Evolutionary conservation across 192 early-diverging fungal species (phyloP), one percentile per base, ranked within the genome.

Genomic region (Rhizophagus clarus): DNA sequence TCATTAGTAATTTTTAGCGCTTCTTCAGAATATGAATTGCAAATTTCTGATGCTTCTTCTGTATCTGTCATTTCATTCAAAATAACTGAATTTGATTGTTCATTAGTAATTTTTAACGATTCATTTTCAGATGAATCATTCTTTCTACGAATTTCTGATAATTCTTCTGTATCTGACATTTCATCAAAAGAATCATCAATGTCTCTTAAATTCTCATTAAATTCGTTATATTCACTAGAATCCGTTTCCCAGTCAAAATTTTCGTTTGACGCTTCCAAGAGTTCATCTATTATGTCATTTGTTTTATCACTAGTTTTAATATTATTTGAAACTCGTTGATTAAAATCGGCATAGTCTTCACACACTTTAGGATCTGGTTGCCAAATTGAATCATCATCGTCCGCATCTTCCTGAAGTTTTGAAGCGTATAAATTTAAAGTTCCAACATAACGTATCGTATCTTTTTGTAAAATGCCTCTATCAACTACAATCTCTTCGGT

Each of bases 371-470:
- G 29, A 66, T 66, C 64, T 32, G 6, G 17, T 66, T 17, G 7
- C 64, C 64, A 66, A 66, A 66, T 22, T 15, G 64, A 31, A 66
- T 66, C 64, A 29, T 66, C 64, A 29, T 70, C 68, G n/a, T 42
- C 37, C 22, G 32, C 68, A 10, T 70, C 68, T 24, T 70, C 68
- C 22, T n/a, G 22, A n/a, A 22, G 1, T 31, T 40, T 70, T 20
- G 68, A 42, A 70, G 22, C 20, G 22, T 42, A 1, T n/a, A 70
- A 20, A 37, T 34, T 17, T 26, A 12, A 15, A 15, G 64, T 37
- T 70, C 68, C 68, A 70, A 70, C 34, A 37, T 40, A 37, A 11
- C 32, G 45, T 34, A 15, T 34, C 0, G 24, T 24, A 28, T 49
- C 37, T n/a, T 72, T 72, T 72, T 72, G 71, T 28, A 72, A 47